These are phyloP conservation scores for Pyrenochaeta sp. DNA, from an alignment of 2,329 filamentous ascomycete genomes.

Conservation along the genomic window DNA sequence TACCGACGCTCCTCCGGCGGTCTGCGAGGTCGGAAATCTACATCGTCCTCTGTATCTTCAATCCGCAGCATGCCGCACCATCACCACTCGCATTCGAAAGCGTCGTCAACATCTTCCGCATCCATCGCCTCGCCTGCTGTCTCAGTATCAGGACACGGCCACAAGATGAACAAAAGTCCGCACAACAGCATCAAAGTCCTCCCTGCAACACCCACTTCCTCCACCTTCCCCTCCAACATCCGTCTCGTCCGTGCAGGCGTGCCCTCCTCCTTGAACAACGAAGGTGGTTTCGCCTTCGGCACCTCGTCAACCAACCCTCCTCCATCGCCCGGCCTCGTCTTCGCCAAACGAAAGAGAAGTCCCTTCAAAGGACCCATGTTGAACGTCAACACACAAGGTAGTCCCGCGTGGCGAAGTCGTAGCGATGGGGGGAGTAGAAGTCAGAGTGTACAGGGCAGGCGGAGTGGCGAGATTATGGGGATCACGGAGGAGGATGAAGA, in stretches of 20 bases:
- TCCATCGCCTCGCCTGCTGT: conserved; percentile 63
- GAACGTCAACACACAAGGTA: conserved; percentile 55
- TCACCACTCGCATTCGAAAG: conserved; percentile 90
- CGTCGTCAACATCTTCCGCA: conserved; percentile 86
- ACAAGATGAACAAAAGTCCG: conserved; percentile 75
- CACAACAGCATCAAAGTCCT: conserved; percentile 93
- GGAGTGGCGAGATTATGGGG: conserved; percentile 79
- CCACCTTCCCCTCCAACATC: conserved; percentile 83
- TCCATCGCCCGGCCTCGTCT: conserved; percentile 67
- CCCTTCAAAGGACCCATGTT: conserved; percentile 82
- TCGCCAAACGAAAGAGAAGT: conserved; percentile 82
- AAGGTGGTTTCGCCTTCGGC: conserved; percentile 56
- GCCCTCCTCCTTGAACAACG: conserved; percentile 31
- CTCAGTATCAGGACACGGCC: conserved; percentile 63
- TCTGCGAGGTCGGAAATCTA: conserved; percentile 90
- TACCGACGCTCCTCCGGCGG: conserved; percentile 84
- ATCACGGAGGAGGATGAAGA: conserved; percentile 54
- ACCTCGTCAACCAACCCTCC: conserved; percentile 62
- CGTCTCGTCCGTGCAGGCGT: conserved; percentile 73
- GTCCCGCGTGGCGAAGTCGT: conserved; percentile 10
- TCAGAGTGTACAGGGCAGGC: conserved; percentile 70
- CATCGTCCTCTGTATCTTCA: conserved; percentile 92
- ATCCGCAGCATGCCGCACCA: conserved; percentile 81
- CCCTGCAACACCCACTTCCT: conserved; percentile 79
- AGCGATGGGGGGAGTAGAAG: conserved; percentile 36